These are phyloP conservation scores for Colletotrichum karsti DNA, from an alignment of 2,329 filamentous ascomycete genomes.

Conservation along the genomic window DNA sequence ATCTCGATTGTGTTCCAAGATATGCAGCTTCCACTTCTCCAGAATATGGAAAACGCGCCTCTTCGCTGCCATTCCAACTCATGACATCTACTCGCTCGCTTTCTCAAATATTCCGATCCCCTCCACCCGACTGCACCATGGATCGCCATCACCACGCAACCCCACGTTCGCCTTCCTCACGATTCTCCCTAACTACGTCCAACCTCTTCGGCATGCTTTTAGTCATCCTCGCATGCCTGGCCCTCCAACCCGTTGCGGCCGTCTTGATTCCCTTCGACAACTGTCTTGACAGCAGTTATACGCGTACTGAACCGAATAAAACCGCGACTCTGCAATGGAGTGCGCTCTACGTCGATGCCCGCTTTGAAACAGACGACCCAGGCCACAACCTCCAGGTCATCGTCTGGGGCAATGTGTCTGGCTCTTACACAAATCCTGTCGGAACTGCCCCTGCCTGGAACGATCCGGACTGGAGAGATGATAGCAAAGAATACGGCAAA, in stretches of 20 bases:
- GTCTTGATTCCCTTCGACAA: slow-evolving; percentile 84
- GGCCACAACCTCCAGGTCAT: slow-evolving; percentile 77
- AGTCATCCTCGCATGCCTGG: slow-evolving; percentile 47
- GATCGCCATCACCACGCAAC: neutral
- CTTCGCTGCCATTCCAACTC: slow-evolving; percentile 24
- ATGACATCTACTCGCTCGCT: slow-evolving; percentile 26
- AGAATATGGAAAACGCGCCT: slow-evolving; percentile 25
- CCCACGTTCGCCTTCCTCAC: neutral
- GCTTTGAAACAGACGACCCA: slow-evolving; percentile 70
- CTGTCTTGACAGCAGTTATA: slow-evolving; percentile 74
- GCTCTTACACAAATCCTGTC: slow-evolving; percentile 60
- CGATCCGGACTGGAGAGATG: slow-evolving; percentile 69
- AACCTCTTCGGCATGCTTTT: slow-evolving; percentile 36
- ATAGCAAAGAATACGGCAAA: slow-evolving; percentile 74
- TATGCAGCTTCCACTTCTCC: slow-evolving; percentile 11
- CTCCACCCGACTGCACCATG: slow-evolving; percentile 4
- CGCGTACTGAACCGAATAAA: slow-evolving; percentile 42
- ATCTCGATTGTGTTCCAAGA: slow-evolving; percentile 16
- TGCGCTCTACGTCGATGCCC: slow-evolving; percentile 77
- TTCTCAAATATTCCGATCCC: neutral
- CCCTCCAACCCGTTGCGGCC: slow-evolving; percentile 59
- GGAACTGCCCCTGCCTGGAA: slow-evolving; percentile 67
- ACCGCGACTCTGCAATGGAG: slow-evolving; percentile 77
- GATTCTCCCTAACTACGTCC: neutral
- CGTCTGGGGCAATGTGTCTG: slow-evolving; percentile 91